phyloP scores from a whole-genome alignment of 805 yeast genomes.

The Starmera pachycereana region DNA sequence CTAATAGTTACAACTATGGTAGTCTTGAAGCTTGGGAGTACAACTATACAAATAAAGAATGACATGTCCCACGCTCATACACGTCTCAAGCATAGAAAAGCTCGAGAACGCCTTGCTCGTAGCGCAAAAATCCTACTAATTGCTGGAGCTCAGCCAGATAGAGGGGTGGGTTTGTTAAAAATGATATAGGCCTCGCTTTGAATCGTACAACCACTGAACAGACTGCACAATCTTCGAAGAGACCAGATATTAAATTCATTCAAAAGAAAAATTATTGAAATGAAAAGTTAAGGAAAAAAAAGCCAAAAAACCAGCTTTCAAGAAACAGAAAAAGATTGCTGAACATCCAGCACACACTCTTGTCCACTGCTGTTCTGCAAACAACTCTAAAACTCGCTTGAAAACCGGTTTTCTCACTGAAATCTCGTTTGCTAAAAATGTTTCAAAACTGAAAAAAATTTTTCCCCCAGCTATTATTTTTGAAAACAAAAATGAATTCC shows the following conservation, averaged over 20 bases:
- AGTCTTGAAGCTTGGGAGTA: too few species aligned
- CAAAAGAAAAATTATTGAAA: too few species aligned
- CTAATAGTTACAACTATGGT: too few species aligned
- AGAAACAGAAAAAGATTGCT: constrained; percentile 1
- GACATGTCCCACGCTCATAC: background rate
- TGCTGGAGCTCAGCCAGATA: constrained; percentile 8
- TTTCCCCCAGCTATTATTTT: too few species aligned
- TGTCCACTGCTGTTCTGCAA: background rate
- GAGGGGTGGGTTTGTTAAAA: constrained; percentile 3
- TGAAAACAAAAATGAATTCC: too few species aligned
- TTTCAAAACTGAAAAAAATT: too few species aligned
- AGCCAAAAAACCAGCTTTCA: constrained; percentile 1
- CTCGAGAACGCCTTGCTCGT: background rate
- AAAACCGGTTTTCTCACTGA: too few species aligned
- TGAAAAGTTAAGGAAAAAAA: background rate
- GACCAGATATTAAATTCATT: constrained; percentile 17
- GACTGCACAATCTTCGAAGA: constrained; percentile 37
- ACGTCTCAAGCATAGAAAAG: background rate
- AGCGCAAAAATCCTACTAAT: constrained; percentile 13
- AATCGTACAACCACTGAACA: constrained; percentile 29
- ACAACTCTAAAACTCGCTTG: too few species aligned
- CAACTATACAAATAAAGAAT: too few species aligned
- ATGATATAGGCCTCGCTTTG: constrained; percentile 35
- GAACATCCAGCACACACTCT: constrained; percentile 4
- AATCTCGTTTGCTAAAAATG: too few species aligned